Base-by-base conservation (phyloP, 2,329 filamentous ascomycete species). In the Mycosphaerelloides madeirae region DNA sequence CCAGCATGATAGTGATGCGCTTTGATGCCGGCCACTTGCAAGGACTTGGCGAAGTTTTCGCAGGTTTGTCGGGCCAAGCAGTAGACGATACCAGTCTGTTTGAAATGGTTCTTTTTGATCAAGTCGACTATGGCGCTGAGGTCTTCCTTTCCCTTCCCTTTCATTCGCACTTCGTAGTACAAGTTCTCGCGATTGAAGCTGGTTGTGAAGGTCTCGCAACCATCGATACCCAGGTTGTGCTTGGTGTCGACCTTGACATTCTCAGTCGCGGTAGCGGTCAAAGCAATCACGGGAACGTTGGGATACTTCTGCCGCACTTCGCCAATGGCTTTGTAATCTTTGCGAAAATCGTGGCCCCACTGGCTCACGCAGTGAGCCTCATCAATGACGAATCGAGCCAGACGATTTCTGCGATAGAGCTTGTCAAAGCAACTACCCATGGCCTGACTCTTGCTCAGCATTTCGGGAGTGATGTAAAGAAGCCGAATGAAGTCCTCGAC, bases 321-420 rank as follows among this genome's bases (percentile, higher is more conserved):
- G 20, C 90, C 88, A 3, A 98, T 73, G 22, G 79, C 78, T 66
- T 95, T 95, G 71, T 98, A 98, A 63, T 97, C 91, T 1, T 90
- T 91, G 35, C 94, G 81, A 63, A 98, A 98, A 65, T 98, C 93
- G 57, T 98, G 93, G 1, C 93, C 93, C 93, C 93, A 98, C 72
- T 98, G 90, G 65, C 93, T 97, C 19, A 98, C 91, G 65, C 93
- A 98, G 65, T 98, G 93, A n/a, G 93, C 93, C 69, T 98, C 94
- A 56, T 98, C 93, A 51, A 98, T 95, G 41, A 98, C 93, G 38
- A 98, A 80, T 19, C 93, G 81, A 13, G 94, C 91, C 41, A 98
- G 79, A 57, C 84, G 86, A 3, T 76, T 72, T 39, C 80, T 80
- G 12, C 68, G 66, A 64, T 95, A 78, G n/a, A 98, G 73, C 2